Evolutionary conservation across 2,329 filamentous ascomycete species (phyloP), one percentile per base, ranked within the genome.

Genomic region (Parastagonospora avenae): DNA sequence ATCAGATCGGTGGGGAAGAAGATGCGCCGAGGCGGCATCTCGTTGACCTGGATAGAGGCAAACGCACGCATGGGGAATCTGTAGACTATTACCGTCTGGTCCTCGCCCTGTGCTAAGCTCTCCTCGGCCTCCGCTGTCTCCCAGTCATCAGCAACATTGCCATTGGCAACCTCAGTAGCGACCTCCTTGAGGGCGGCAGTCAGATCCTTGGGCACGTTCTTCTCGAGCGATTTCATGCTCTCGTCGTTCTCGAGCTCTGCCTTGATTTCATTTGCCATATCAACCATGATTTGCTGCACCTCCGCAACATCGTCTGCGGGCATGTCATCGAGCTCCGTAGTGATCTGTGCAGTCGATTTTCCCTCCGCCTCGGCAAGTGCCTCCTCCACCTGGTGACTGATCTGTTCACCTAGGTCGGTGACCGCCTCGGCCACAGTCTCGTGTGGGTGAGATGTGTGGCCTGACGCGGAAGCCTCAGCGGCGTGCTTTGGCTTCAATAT

Each of bases 11-110:
- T 85, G 32, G 88, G 87, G 72, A 97, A 87, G 43, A 81, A 76
- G 3, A 87, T 81, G 75, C 52, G 81, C 75, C 54, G 80, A 74
- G 58, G 83, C 78, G 70, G 85, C 80, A 76, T 74, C 35, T 71
- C 70, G 67, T 82, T 73, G 63, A 97, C 84, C 10, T 85, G 86
- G 68, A 99, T 94, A 15, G 92, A 89, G 59, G 96, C 92, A 82
- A 95, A 99, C 4, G 94, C 94, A 74, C 89, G 91, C 88, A 99
- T 91, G 12, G 94, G 94, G 73, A 99, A 96, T 74, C 96, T 96
- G 79, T 90, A 94, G 40, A 97, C 92, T 70, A 85, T 87, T 59
- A 96, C 85, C 24, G 86, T 81, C 39, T 84, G 75, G 44, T 85
- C 82, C 51, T 86, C 85, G 60, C 88, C 86, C 71, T 91, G 89